Conservation (phyloP, 805 yeast genomes). For the Dipodascus geniculatus region DNA sequence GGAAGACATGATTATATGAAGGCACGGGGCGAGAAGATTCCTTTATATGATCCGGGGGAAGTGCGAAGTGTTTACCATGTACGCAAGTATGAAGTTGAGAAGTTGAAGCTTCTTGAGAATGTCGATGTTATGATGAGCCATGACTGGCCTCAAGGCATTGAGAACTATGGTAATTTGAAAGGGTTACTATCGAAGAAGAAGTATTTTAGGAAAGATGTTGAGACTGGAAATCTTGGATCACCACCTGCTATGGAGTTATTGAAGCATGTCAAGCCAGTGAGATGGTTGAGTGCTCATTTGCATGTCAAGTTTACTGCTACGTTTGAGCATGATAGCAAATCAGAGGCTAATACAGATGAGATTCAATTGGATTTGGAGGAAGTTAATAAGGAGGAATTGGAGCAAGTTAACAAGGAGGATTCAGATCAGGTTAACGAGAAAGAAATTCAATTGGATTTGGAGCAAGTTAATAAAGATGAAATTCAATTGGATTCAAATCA, state of each 20-base stretch:
- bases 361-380: conserved; percentile 7
- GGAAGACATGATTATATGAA: conserved; percentile 38
- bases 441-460: conserved; percentile 5
- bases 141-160: conserved; percentile 90
- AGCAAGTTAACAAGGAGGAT: conserved; percentile 5
- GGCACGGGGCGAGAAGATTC: conserved; percentile 33
- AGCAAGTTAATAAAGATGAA: conserved; percentile 21
- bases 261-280: conserved; percentile 41
- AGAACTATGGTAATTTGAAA: conserved; percentile 45
- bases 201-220: conserved; percentile 54
- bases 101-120: conserved; percentile 32
- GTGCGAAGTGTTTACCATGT: conserved; percentile 62
- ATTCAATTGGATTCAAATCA: conserved; percentile 11
- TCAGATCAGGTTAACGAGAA: conserved; percentile 4
- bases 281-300: conserved; percentile 86
- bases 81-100: conserved; percentile 47
- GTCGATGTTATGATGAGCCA: conserved; percentile 62
- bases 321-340: too few species aligned
- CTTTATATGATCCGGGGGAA: conserved; percentile 33
- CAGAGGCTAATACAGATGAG: conserved; percentile 10
- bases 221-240: conserved; percentile 53
- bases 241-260: conserved; percentile 52
- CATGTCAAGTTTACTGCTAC: conserved; percentile 63
- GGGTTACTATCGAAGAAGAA: conserved; percentile 48
- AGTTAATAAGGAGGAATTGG: too few species aligned